Evolutionary conservation across 306 rosid genomes (phyloP).

Genomic region (Casuarina cunninghamiana): DNA sequence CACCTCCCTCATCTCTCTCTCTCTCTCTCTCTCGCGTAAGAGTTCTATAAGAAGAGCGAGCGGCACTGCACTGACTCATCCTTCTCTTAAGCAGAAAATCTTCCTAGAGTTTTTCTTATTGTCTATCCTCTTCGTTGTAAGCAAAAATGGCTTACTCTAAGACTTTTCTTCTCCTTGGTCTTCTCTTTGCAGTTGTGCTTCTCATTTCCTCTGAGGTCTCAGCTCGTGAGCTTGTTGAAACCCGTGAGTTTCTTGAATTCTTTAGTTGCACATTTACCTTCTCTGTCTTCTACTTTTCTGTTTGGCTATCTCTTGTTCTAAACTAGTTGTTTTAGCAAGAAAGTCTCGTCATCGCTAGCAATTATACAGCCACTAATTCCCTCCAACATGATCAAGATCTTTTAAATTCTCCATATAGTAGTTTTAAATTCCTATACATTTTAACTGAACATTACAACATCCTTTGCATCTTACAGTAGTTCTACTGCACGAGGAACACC

Average conservation of each 20-base stretch:
- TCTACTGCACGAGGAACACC: too few relatives aligned
- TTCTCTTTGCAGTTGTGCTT: constrained; percentile 5
- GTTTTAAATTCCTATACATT: too few relatives aligned
- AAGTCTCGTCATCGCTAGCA: neutral
- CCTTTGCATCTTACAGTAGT: too few relatives aligned
- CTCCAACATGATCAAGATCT: too few relatives aligned
- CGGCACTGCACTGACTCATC: neutral
- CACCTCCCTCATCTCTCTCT: too few relatives aligned
- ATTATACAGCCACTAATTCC: neutral
- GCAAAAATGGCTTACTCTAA: constrained; percentile 5
- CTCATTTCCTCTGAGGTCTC: neutral
- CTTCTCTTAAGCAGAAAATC: neutral
- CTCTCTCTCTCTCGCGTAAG: neutral
- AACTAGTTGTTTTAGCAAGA: neutral
- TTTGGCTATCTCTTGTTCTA: too few relatives aligned
- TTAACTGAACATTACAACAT: too few relatives aligned
- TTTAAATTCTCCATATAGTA: neutral
- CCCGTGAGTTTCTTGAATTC: neutral
- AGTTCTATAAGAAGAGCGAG: neutral
- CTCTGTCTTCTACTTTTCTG: too few relatives aligned
- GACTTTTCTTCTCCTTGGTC: constrained; percentile 3
- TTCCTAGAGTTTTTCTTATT: neutral
- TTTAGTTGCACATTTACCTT: too few relatives aligned
- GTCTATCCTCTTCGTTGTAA: neutral
- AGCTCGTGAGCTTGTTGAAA: neutral